Evolutionary conservation across 2,329 filamentous ascomycete species (phyloP).

Genomic region (Talaromyces amestolkiae): DNA sequence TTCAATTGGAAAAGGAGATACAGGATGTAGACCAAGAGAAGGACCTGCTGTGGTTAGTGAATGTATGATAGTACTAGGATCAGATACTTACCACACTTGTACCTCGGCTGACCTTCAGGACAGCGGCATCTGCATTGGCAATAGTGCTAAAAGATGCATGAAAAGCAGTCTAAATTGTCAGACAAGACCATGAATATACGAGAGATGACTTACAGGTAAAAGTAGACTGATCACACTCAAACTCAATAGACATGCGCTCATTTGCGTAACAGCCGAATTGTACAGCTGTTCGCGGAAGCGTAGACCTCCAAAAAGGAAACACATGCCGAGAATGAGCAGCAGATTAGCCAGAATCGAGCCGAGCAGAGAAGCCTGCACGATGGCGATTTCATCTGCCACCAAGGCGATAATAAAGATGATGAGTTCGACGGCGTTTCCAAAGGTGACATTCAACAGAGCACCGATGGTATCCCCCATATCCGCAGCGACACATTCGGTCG

Average conservation of each 20-base stretch:
- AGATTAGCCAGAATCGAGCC: slow-evolving; percentile 84
- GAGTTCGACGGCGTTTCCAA: slow-evolving; percentile 71
- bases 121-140: slow-evolving; percentile 61
- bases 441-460: slow-evolving; percentile 68
- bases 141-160: slow-evolving; percentile 72
- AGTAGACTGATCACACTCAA: slow-evolving; percentile 82
- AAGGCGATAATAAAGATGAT: slow-evolving; percentile 72
- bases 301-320: slow-evolving; percentile 76
- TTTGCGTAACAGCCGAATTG: slow-evolving; percentile 87
- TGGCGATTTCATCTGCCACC: slow-evolving; percentile 74
- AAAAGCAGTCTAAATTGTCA: slow-evolving; percentile 68
- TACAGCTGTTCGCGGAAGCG: slow-evolving; percentile 85
- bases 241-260: slow-evolving; percentile 85
- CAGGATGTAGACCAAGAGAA: slow-evolving; percentile 74
- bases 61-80: slow-evolving; percentile 40
- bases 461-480: slow-evolving; percentile 68
- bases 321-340: slow-evolving; percentile 82
- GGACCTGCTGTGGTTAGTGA: slow-evolving; percentile 36
- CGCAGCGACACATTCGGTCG: slow-evolving; percentile 69
- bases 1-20: slow-evolving; percentile 88
- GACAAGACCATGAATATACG: background rate
- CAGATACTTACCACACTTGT: slow-evolving; percentile 69
- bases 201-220: slow-evolving; percentile 60
- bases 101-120: slow-evolving; percentile 77
- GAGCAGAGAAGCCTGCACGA: slow-evolving; percentile 81